phyloP scores from a whole-genome alignment of 257 asterid genomes.

The Gardenia jasminoides region DNA sequence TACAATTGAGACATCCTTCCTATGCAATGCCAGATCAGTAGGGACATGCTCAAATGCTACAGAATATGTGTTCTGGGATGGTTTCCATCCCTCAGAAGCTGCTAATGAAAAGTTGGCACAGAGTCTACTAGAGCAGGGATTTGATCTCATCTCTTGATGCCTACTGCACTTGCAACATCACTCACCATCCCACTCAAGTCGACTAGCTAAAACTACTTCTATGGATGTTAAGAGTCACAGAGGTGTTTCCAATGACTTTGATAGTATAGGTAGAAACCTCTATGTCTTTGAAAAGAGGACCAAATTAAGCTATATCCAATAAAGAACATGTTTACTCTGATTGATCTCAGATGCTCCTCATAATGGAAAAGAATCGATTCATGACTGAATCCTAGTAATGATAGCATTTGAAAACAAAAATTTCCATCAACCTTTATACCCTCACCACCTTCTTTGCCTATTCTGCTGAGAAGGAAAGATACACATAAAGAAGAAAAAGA shows the following conservation, averaged over 20 bases:
- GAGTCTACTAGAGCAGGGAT: constrained; percentile 60
- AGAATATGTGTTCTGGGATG: constrained; percentile 72
- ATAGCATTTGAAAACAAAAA: not conserved
- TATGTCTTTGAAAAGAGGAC: not conserved
- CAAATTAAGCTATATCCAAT: not conserved
- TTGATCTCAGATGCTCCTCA: not conserved
- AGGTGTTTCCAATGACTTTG: constrained; percentile 1
- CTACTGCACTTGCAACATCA: constrained; percentile 4
- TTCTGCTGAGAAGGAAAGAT: not conserved
- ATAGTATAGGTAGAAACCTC: constrained; percentile 5
- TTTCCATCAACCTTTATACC: not conserved
- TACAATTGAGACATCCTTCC: constrained; percentile 54
- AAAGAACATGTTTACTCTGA: not conserved
- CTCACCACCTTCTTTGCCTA: not conserved
- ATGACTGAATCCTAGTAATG: not conserved
- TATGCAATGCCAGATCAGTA: constrained; percentile 58
- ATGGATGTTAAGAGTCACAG: not conserved
- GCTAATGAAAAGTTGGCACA: constrained; percentile 72
- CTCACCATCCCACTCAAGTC: constrained; percentile 16
- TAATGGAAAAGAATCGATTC: not conserved
- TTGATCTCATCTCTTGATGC: constrained; percentile 59
- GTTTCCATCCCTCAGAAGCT: constrained; percentile 72
- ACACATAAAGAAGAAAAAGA: not conserved
- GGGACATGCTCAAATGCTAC: constrained; percentile 88
- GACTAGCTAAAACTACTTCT: constrained; percentile 5